A percentile compares a stretch with the other conserved stretches of the same genome.
Conservation (phyloP, 1,284 basidiomycete species). For the Kwoniella shivajii region DNA sequence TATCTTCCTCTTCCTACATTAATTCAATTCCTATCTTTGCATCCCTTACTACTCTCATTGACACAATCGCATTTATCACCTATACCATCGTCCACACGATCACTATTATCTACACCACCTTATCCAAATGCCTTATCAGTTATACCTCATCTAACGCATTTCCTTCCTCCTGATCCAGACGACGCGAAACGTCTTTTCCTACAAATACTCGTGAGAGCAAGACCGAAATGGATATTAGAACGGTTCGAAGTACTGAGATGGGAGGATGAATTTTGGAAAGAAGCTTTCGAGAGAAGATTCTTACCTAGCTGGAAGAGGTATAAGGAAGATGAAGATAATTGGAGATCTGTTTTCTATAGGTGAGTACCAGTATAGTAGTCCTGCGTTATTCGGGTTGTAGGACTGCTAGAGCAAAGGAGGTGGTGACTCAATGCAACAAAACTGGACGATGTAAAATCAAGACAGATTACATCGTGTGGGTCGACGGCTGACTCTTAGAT, state of each 20-base stretch:
- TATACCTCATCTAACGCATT: slow-evolving; percentile 38
- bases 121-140: slow-evolving; percentile 39
- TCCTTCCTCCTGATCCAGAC: slow-evolving; percentile 26
- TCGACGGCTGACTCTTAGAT: too few relatives aligned
- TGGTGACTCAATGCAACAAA: too few relatives aligned
- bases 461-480: too few relatives aligned
- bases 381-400: too few relatives aligned
- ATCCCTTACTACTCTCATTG: slow-evolving; percentile 34
- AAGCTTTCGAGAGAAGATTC: slow-evolving; percentile 45
- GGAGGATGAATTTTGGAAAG: slow-evolving; percentile 40
- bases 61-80: slow-evolving; percentile 40
- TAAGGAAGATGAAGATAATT: slow-evolving; percentile 39
- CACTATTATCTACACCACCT: slow-evolving; percentile 28
- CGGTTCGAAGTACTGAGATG: slow-evolving; percentile 38
- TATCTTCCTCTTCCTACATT: slow-evolving; percentile 37
- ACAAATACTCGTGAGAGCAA: slow-evolving; percentile 39
- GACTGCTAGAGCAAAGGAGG: too few relatives aligned
- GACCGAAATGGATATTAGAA: slow-evolving; percentile 48
- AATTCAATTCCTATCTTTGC: slow-evolving; percentile 38
- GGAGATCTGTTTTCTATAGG: slow-evolving; percentile 45
- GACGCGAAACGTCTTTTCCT: slow-evolving; percentile 28
- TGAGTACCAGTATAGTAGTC: too few relatives aligned
- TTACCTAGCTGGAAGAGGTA: slow-evolving; percentile 46
- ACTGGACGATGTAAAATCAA: too few relatives aligned
- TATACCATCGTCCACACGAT: slow-evolving; percentile 29